Base-by-base conservation (phyloP, 2,329 filamentous ascomycete species). In the Pseudocercospora macadamiae region DNA sequence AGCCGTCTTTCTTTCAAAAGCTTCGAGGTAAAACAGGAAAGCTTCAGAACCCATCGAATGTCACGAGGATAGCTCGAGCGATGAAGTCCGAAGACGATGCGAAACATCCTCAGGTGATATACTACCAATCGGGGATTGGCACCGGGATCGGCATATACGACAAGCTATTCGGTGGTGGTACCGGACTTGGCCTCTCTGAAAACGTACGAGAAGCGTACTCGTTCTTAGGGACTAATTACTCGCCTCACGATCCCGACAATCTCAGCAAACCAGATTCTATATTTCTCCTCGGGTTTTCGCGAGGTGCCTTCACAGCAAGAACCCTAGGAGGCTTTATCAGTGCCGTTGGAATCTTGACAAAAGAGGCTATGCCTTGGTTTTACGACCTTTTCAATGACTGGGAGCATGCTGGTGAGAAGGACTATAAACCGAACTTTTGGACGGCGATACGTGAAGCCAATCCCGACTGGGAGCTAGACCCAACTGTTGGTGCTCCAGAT, bases 201-300 rank as follows among this genome's bases (percentile, higher is more conserved):
- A 74, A 88, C 57, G 80, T 88, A 54, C 80, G 84, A 10, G 85
- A 87, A 69, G 82, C 84, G 1, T 88, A 88, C 67, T 78, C 81
- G 3, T 88, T 86, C 66, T 74, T 87, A 2, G 86, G 83, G 55
- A 80, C 82, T 65, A 88, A 87, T 71, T 87, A 86, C 65, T 61
- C 68, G 6, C 64, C 68, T 14, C 64, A 71, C 18, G 45, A 48
- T 30, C 23, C 23, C 28, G 65, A 70, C 37, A 45, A 63, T 16
- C 60, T 69, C 21, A 67, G 68, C 52, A 55, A 64, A 3, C 67
- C 67, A 2, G 78, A 79, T 51, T 76, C 76, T 9, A 78, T 80
- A 39, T 80, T 75, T 66, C 63, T 80, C 2, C 71, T 79, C 30
- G 78, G 78, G 2, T 79, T 79, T 64, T 78, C 75, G 4, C 70